Evolutionary conservation across 768 basidiomycete genomes (phyloP).

Genomic region (Tubosaeta sp.): DNA sequence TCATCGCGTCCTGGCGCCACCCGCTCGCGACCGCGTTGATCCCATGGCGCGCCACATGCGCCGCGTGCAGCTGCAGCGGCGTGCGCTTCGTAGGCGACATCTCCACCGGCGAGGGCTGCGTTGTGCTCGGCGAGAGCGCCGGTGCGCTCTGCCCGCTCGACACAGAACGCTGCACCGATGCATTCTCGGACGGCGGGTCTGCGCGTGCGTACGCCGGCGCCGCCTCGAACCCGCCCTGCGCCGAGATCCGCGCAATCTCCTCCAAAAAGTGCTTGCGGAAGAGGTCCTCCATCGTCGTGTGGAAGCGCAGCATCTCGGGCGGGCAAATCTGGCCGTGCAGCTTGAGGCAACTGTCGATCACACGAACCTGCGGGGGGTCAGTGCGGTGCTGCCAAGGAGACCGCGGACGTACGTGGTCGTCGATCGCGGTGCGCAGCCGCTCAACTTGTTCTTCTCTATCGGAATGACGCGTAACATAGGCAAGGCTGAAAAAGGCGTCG

Average conservation of each 20-base stretch:
- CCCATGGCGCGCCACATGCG: slow-evolving; percentile 77
- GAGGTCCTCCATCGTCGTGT: slow-evolving; percentile 81
- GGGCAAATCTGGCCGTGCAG: slow-evolving; percentile 81
- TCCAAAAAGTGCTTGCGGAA: slow-evolving; percentile 83
- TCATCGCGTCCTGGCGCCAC: slow-evolving; percentile 50
- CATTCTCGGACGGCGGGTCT: slow-evolving; percentile 38
- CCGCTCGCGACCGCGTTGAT: slow-evolving; percentile 79
- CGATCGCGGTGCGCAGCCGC: slow-evolving; percentile 68
- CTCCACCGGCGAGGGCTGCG: slow-evolving; percentile 35
- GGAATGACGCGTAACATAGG: slow-evolving; percentile 64
- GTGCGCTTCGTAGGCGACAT: slow-evolving; percentile 50
- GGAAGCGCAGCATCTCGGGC: slow-evolving; percentile 88
- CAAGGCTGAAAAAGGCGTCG: slow-evolving; percentile 66
- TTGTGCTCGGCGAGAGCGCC: slow-evolving; percentile 48
- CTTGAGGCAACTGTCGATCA: slow-evolving; percentile 79
- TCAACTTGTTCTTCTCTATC: slow-evolving; percentile 69
- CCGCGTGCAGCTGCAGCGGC: slow-evolving; percentile 74
- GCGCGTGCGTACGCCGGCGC: slow-evolving; percentile 38
- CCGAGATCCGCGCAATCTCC: slow-evolving; percentile 68
- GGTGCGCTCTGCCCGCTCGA: slow-evolving; percentile 41
- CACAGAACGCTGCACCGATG: slow-evolving; percentile 42
- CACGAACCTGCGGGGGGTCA: slow-evolving; percentile 51
- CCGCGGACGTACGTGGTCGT: slow-evolving; percentile 62
- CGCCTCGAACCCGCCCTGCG: slow-evolving; percentile 53
- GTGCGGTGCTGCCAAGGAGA: not conserved